Conservation (phyloP, 495 filamentous ascomycete genomes). For the Annulohypoxylon nitens region DNA sequence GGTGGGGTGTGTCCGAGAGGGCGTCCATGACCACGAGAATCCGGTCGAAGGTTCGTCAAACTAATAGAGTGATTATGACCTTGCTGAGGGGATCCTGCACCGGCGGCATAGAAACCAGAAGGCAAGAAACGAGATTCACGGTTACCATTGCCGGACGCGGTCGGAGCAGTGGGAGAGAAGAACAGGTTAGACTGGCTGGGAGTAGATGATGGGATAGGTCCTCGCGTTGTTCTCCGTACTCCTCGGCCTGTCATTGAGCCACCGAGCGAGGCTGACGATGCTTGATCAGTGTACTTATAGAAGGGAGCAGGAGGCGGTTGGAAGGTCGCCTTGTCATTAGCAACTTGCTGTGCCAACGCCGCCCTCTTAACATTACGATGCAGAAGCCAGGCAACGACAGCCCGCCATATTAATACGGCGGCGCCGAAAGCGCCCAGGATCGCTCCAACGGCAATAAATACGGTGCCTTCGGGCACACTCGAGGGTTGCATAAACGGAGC, state of each 20-base stretch:
- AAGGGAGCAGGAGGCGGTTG: slow-evolving; percentile 64
- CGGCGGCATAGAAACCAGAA: slow-evolving; percentile 89
- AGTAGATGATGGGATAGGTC: slow-evolving; percentile 59
- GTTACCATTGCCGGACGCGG: slow-evolving; percentile 61
- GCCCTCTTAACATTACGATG: slow-evolving; percentile 90
- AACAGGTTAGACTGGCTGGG: slow-evolving; percentile 76
- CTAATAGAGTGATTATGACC: slow-evolving; percentile 65
- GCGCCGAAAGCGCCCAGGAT: slow-evolving; percentile 85
- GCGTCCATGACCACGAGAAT: slow-evolving; percentile 63
- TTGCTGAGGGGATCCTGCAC: slow-evolving; percentile 62
- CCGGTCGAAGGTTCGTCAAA: slow-evolving; percentile 67
- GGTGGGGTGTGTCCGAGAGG: slow-evolving; percentile 66
- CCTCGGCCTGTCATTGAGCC: slow-evolving; percentile 59
- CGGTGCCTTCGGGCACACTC: slow-evolving; percentile 90
- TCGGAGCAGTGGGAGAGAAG: slow-evolving; percentile 89
- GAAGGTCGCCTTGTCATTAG: slow-evolving; percentile 73
- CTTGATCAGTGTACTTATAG: slow-evolving; percentile 69
- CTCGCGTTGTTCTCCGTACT: slow-evolving; percentile 56
- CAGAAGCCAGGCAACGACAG: slow-evolving; percentile 88
- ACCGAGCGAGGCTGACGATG: slow-evolving; percentile 71
- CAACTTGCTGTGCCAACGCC: slow-evolving; percentile 74
- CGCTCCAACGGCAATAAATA: slow-evolving; percentile 95
- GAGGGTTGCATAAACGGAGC: slow-evolving; percentile 97
- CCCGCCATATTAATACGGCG: slow-evolving; percentile 87
- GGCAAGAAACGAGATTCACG: slow-evolving; percentile 82